phyloP scores from a whole-genome alignment of 2,329 filamentous ascomycete genomes.

The Trichophyton rubrum region DNA sequence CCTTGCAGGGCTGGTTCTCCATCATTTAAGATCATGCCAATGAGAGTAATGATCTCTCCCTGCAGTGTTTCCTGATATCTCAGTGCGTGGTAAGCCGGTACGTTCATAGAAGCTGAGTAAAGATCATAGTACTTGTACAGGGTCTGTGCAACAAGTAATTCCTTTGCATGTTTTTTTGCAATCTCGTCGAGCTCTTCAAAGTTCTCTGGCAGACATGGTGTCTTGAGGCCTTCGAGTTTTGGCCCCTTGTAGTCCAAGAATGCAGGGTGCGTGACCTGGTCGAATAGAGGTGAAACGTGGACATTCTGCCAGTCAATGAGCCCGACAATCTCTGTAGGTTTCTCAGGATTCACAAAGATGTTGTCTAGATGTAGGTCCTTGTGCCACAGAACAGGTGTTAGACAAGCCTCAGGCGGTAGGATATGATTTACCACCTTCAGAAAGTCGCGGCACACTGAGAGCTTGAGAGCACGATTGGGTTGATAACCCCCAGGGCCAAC shows the following conservation, averaged over 20 bases:
- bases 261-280: constrained; percentile 11
- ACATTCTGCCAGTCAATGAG: constrained; percentile 24
- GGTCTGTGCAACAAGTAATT: not conserved
- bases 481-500: not conserved
- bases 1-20: not conserved
- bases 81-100: not conserved
- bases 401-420: not conserved
- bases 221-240: not conserved
- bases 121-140: not conserved
- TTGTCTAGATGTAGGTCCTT: constrained; percentile 21
- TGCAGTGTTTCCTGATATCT: not conserved
- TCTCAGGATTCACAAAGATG: constrained; percentile 21
- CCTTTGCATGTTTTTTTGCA: not conserved
- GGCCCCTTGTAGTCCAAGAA: constrained; percentile 4
- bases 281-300: constrained; percentile 20
- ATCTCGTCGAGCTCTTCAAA: not conserved
- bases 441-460: not conserved
- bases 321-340: constrained; percentile 17
- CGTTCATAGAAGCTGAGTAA: not conserved
- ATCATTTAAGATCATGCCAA: not conserved
- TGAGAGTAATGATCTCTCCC: not conserved
- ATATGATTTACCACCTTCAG: not conserved
- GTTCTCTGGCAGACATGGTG: not conserved
- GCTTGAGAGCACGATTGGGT: not conserved
- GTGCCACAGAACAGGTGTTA: constrained; percentile 17